Base-by-base conservation (phyloP, 495 filamentous ascomycete species). In the Talaromyces ruber region DNA sequence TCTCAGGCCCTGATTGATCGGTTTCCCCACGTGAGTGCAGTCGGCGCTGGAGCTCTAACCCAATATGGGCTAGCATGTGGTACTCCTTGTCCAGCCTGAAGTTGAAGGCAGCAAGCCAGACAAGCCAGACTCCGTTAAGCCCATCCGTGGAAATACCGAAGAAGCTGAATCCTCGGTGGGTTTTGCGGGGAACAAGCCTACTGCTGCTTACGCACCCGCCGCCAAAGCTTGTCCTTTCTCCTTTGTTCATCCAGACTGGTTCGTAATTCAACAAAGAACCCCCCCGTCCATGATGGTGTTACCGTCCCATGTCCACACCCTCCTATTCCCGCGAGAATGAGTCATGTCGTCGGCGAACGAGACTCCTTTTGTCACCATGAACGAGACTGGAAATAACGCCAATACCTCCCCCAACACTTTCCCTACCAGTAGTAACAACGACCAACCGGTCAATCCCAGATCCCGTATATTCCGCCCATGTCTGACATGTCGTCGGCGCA, bases 381-480 rank as follows among this genome's bases (percentile, higher is more conserved):
- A 54, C 51, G 51, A 54, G 22, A 54, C 22, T n/a, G 26, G 21
- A 54, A 54, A 18, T 22, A 25, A 14, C 51, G 8, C 22, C 51
- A 54, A 34, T 18, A 4, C 54, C 29, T 16, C 54, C 54, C 14
- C 29, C 26, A 57, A 12, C 29, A 9, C 29, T 9, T 18, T 8
- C 11, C 22, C 22, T 18, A 28, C 32, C 58, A 34, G 32, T 28
- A 47, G 8, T 32, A 29, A 26, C 26, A 22, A 28, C 28, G 6
- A 22, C 4, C 29, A 26, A 26, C 32, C 34, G 9, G 25, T 29
- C 22, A 60, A 51, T 34, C 43, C 59, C 12, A 50, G 59, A 29
- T 60, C 59, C 12, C 39, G 59, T n/a, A 39, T 60, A 32, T 60
- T 60, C 25, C 59, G 59, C 25, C 59, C 59, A 14, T 60, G 59